phyloP scores from a whole-genome alignment of 2,329 filamentous ascomycete genomes.

The Domatiomyces globalis region DNA sequence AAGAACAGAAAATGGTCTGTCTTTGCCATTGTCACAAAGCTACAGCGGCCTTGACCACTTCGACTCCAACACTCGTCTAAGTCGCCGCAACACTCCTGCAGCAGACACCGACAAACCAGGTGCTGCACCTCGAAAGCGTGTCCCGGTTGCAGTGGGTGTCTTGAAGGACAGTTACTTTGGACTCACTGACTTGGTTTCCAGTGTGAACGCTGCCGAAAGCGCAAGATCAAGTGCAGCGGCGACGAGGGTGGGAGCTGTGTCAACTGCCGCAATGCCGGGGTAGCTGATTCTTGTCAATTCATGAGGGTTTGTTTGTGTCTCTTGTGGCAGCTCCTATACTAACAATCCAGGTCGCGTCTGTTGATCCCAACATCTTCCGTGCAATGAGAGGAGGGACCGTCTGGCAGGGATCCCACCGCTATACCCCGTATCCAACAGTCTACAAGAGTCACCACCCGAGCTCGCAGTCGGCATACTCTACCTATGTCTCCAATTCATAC shows the following conservation, averaged over 20 bases:
- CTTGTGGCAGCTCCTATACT: background rate
- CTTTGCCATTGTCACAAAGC: conserved; percentile 13
- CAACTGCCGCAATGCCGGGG: conserved; percentile 65
- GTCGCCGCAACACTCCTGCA: conserved; percentile 12
- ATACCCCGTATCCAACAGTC: conserved; percentile 7
- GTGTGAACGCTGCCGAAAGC: conserved; percentile 80
- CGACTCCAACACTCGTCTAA: conserved; percentile 7
- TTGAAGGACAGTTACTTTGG: background rate
- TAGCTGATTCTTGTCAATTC: conserved; percentile 51
- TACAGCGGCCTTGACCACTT: conserved; percentile 13
- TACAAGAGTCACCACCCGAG: too few species aligned
- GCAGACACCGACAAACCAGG: conserved; percentile 17
- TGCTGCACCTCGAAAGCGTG: conserved; percentile 19
- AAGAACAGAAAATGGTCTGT: conserved; percentile 15
- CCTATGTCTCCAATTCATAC: too few species aligned
- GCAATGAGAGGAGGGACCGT: too few species aligned
- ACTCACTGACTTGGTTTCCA: conserved; percentile 25
- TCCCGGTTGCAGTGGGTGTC: conserved; percentile 21
- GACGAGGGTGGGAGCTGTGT: conserved; percentile 67
- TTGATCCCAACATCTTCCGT: conserved; percentile 1
- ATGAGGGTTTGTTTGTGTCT: conserved; percentile 45
- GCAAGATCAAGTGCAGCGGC: conserved; percentile 90
- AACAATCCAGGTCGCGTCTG: conserved; percentile 6
- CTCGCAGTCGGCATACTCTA: too few species aligned
- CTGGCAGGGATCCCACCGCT: conserved; percentile 6